Evolutionary conservation across 2,329 filamentous ascomycete genomes (phyloP), one percentile per base, ranked within the genome.

Genomic region (Aureobasidium sp.): DNA sequence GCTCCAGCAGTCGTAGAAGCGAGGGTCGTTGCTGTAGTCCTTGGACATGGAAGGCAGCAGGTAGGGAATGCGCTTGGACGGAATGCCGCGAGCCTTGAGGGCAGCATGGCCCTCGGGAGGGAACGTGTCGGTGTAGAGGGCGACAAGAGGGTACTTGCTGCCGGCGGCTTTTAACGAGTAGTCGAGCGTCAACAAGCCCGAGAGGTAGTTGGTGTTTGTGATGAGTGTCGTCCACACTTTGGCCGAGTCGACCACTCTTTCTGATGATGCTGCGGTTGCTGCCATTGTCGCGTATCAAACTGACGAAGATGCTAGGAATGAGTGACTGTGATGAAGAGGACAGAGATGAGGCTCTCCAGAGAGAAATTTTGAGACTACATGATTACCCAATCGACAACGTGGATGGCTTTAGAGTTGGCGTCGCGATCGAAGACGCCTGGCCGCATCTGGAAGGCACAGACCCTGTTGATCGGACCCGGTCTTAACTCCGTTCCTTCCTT

Each of bases 1-100:
- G 73, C 82, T 89, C 90, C 90, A 96, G 79, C 87, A 91, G 74
- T 95, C 89, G 74, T 90, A 87, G 79, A 95, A 95, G 66, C 91
- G 86, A 53, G 87, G 85, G 73, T 95, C 90, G 63, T 88, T 82
- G 68, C 78, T 81, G 77, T 85, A 95, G 74, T 89, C 85, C 63
- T 84, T 85, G 54, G 77, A 71, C 35, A 79, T 74, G 2, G 81
- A 80, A 1, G 90, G 89, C 11, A 88, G 77, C 40, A 96, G 81
- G 73, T 89, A 88, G 51, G 85, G 82, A 67, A 95, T 85, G 67
- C 79, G 82, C 73, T 88, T 84, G 62, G 82, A 82, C 29, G 84
- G 78, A 65, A 95, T 92, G 55, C 81, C 79, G 65, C 90, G 85
- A 7, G 79, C 79, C 23, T 84, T 78, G 57, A 96, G 83, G 35